Conservation (phyloP, 2,329 filamentous ascomycete genomes). For the Penicillium brevicompactum region DNA sequence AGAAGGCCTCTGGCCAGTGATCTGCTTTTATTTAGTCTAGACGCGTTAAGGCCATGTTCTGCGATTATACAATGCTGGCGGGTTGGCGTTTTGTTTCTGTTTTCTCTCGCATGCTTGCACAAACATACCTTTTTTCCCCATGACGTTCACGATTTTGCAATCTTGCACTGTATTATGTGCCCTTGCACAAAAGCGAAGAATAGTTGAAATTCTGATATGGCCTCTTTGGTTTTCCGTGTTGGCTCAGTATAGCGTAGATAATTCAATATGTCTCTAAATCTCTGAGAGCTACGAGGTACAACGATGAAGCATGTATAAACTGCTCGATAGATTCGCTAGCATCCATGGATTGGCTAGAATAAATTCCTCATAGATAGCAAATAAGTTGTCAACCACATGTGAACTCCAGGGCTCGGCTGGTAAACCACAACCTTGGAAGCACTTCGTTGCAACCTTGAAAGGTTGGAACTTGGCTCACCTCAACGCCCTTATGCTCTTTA, state of each 20-base stretch:
- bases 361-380: too few species aligned
- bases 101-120: conserved; percentile 11
- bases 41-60: conserved; percentile 21
- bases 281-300: too few species aligned
- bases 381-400: too few species aligned
- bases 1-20: conserved; percentile 47
- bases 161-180: conserved; percentile 12
- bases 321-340: too few species aligned
- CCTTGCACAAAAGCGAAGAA: conserved; percentile 16
- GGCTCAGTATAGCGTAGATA: neutral
- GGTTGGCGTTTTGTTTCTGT: conserved; percentile 30
- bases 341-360: too few species aligned
- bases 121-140: conserved; percentile 15
- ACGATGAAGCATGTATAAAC: too few species aligned
- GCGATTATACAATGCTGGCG: conserved; percentile 25
- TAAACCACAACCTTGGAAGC: too few species aligned
- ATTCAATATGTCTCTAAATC: neutral
- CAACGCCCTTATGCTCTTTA: neutral
- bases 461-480: neutral
- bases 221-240: neutral
- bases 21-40: conserved; percentile 32
- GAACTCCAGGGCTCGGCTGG: too few species aligned
- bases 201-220: conserved; percentile 10
- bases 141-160: conserved; percentile 17
- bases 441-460: too few species aligned